Conservation (phyloP, 176 grass and related monocot genomes). For the Calamus simplicifolius region DNA sequence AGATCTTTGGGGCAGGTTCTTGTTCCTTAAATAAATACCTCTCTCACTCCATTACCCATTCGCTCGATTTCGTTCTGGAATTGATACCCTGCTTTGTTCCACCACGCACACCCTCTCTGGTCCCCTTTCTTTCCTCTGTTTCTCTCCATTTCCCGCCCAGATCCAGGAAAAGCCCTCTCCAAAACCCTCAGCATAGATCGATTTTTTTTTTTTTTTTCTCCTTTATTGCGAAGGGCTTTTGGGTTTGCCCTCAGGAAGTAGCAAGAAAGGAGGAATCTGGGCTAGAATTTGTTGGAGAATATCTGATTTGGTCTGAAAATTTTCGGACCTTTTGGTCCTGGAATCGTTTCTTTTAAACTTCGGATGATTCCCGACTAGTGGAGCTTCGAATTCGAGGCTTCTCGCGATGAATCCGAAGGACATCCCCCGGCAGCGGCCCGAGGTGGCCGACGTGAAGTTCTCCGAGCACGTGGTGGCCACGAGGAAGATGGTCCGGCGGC, state of each 20-base stretch:
- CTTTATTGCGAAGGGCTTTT: not conserved
- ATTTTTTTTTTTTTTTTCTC: not conserved
- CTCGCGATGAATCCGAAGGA: slow-evolving; percentile 30
- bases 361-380: no score
- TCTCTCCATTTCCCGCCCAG: no score
- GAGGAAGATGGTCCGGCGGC: not conserved
- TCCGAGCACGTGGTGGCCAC: slow-evolving; percentile 12
- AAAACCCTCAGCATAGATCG: slow-evolving; percentile 15
- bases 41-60: not conserved
- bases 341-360: not conserved
- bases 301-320: no score
- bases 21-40: slow-evolving; percentile 3
- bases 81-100: not conserved
- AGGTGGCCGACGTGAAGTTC: not conserved
- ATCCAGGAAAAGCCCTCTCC: slow-evolving; percentile 35
- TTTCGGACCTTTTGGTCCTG: not conserved
- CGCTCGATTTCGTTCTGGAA: not conserved
- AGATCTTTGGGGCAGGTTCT: not conserved
- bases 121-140: not conserved
- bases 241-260: not conserved
- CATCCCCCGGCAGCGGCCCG: not conserved
- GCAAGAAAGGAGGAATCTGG: not conserved
- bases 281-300: no score
- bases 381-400: not conserved
- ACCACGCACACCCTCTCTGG: not conserved